Conservation (phyloP, 2,329 filamentous ascomycete genomes). For the Pestalotiopsis sp. region DNA sequence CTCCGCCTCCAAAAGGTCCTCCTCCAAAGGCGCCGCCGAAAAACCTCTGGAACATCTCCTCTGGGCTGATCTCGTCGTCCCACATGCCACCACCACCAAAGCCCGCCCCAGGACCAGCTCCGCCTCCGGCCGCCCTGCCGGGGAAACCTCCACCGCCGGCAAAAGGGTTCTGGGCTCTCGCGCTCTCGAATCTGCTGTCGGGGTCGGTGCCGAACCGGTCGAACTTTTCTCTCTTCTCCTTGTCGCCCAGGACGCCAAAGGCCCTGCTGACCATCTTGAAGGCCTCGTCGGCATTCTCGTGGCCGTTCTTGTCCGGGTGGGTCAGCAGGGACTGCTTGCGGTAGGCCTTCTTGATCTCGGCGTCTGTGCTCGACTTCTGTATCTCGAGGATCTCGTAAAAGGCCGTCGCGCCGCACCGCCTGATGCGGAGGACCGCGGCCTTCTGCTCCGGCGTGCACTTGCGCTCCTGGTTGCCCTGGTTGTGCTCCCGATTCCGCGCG, state of each 20-base stretch:
- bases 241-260: conserved; percentile 89
- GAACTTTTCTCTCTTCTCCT: conserved; percentile 88
- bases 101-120: conserved; percentile 44
- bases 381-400: conserved; percentile 93
- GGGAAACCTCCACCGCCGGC: conserved; percentile 46
- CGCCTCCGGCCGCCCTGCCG: conserved; percentile 32
- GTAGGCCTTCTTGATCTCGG: conserved; percentile 97
- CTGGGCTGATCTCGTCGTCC: conserved; percentile 91
- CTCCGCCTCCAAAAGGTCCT: conserved; percentile 63
- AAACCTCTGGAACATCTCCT: conserved; percentile 96
- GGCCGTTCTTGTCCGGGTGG: conserved; percentile 98
- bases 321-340: conserved; percentile 91
- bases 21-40: conserved; percentile 77
- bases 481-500: conserved; percentile 64
- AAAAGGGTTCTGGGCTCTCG: conserved; percentile 66
- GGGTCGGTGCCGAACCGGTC: conserved; percentile 92
- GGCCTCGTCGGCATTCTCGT: conserved; percentile 92
- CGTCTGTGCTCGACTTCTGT: conserved; percentile 69
- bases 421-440: conserved; percentile 86
- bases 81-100: conserved; percentile 67
- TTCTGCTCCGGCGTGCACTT: conserved; percentile 90
- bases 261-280: conserved; percentile 98
- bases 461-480: conserved; percentile 75
- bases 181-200: conserved; percentile 78
- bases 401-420: conserved; percentile 79